Conservation (phyloP, 23 red algal species). For the Gracilaria caudata region DNA sequence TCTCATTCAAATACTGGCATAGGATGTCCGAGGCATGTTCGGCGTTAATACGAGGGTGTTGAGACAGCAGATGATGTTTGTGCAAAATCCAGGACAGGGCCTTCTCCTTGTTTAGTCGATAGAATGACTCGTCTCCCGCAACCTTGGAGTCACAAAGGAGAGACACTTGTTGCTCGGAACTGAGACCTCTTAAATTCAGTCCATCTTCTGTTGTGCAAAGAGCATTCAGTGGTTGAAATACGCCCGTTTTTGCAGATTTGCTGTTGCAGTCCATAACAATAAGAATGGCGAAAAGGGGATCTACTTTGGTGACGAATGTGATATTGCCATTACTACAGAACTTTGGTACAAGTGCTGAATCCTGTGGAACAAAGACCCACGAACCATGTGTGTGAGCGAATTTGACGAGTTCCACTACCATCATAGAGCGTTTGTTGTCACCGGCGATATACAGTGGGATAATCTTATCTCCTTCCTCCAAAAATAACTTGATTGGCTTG, state of each 20-base stretch:
- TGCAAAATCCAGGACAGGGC: constrained; percentile 32
- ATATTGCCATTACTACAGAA: constrained; percentile 50
- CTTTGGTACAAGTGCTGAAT: constrained; percentile 16
- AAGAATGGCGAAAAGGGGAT: constrained; percentile 57
- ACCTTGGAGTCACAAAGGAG: constrained; percentile 46
- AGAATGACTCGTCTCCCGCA: constrained; percentile 35
- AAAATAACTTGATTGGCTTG: background rate
- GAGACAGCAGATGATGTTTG: constrained; percentile 20
- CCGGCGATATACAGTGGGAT: background rate
- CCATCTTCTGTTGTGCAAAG: constrained; percentile 43
- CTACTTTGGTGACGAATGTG: constrained; percentile 53
- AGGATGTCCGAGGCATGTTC: constrained; percentile 36
- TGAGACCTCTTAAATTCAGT: constrained; percentile 31
- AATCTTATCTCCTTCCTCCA: background rate
- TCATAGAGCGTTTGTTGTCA: background rate
- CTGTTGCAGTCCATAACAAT: constrained; percentile 41
- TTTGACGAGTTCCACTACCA: constrained; percentile 45
- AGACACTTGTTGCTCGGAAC: constrained; percentile 22
- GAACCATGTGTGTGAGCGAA: constrained; percentile 40
- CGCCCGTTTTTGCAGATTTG: background rate
- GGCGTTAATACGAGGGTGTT: constrained; percentile 17
- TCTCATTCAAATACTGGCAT: constrained; percentile 28
- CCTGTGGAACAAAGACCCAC: constrained; percentile 47
- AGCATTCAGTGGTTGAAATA: constrained; percentile 60
- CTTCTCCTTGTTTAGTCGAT: constrained; percentile 52